Percentiles rank a stretch among this genome's conserved stretches.
Conservation (phyloP, 2,329 filamentous ascomycete species). For the Colletotrichum sp. region DNA sequence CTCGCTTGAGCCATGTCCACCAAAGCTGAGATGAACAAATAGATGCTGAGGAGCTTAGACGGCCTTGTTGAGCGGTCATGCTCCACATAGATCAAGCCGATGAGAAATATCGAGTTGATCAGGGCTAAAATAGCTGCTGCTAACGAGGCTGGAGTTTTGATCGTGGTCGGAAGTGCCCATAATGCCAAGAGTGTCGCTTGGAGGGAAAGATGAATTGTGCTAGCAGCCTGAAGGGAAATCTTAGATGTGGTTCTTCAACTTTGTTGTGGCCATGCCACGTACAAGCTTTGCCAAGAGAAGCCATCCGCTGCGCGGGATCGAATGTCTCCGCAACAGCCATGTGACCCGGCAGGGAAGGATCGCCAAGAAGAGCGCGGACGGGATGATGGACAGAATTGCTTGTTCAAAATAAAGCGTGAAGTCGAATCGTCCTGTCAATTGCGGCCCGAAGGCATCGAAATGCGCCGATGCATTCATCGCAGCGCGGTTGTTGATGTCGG, state of each 20-base stretch:
- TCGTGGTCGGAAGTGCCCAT: neutral
- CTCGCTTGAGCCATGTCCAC: slow-evolving; percentile 35
- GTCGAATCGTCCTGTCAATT: slow-evolving; percentile 21
- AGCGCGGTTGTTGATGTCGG: neutral
- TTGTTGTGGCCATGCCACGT: neutral
- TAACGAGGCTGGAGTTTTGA: slow-evolving; percentile 24
- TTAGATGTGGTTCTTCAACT: neutral
- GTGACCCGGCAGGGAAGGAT: neutral
- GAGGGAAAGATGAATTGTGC: neutral
- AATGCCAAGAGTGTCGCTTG: neutral
- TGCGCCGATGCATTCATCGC: neutral
- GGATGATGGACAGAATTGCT: slow-evolving; percentile 17
- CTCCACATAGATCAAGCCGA: slow-evolving; percentile 36
- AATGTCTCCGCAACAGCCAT: slow-evolving; percentile 5
- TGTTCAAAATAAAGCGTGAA: slow-evolving; percentile 27
- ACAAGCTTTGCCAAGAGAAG: slow-evolving; percentile 28
- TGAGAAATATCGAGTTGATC: slow-evolving; percentile 32
- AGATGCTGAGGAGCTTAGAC: slow-evolving; percentile 34
- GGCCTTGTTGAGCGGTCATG: slow-evolving; percentile 36
- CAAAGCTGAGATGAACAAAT: slow-evolving; percentile 33
- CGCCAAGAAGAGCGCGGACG: neutral
- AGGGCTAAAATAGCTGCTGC: slow-evolving; percentile 30
- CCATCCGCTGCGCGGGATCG: neutral
- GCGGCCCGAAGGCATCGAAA: slow-evolving; percentile 1
- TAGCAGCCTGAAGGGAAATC: neutral